A percentile compares a stretch with the other conserved stretches of the same genome.
Evolutionary conservation across 805 yeast genomes (phyloP).

Genomic region (Candida tibetensis): DNA sequence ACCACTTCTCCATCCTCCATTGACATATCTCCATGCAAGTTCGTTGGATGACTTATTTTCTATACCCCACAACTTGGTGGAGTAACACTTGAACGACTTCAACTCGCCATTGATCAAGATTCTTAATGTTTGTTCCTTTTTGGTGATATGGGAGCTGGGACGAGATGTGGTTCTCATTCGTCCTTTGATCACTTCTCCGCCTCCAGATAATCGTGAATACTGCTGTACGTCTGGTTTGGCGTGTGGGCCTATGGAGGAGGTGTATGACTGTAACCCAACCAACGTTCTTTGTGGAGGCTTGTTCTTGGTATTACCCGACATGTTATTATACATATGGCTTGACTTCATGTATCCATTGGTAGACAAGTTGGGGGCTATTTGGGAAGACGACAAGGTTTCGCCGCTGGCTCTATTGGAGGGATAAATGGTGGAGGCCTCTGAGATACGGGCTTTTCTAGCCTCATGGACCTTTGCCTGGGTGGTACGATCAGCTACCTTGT

Average conservation of each 20-base stretch:
- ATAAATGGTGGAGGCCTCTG: slow-evolving; percentile 33
- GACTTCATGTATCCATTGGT: slow-evolving; percentile 31
- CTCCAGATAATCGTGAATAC: slow-evolving; percentile 31
- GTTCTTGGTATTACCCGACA: slow-evolving; percentile 34
- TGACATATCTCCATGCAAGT: slow-evolving; percentile 57
- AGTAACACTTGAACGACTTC: slow-evolving; percentile 56
- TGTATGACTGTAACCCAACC: slow-evolving; percentile 34
- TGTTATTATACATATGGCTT: slow-evolving; percentile 30
- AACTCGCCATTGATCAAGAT: slow-evolving; percentile 55
- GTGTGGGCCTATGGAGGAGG: slow-evolving; percentile 32
- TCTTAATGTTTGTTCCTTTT: slow-evolving; percentile 60
- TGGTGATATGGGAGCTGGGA: slow-evolving; percentile 32
- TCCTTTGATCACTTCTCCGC: slow-evolving; percentile 50
- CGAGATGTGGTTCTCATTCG: slow-evolving; percentile 59
- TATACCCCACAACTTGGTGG: slow-evolving; percentile 88
- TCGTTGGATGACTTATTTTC: slow-evolving; percentile 61
- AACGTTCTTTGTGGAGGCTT: slow-evolving; percentile 30
- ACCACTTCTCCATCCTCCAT: slow-evolving; percentile 78
- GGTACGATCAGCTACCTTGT: slow-evolving; percentile 22
- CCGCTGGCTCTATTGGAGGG: slow-evolving; percentile 24
- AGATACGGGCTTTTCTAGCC: slow-evolving; percentile 39
- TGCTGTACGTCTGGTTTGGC: slow-evolving; percentile 20
- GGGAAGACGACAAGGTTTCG: slow-evolving; percentile 8
- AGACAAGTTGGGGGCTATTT: slow-evolving; percentile 7
- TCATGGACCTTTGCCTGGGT: slow-evolving; percentile 31